Conservation (phyloP, 352 stramenopile species). For the Globisporangium middletonii region DNA sequence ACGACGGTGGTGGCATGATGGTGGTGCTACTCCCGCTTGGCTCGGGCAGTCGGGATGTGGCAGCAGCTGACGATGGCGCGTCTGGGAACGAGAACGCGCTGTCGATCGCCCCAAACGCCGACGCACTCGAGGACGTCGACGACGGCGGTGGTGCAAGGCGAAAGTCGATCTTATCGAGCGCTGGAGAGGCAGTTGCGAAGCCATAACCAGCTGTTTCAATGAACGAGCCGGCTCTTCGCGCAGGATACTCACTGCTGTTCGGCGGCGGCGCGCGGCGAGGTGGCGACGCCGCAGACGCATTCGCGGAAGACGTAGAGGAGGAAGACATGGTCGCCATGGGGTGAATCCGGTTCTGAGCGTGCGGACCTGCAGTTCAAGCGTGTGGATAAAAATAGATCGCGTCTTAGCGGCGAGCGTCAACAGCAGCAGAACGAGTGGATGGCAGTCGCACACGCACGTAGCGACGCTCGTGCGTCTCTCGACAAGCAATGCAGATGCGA, state of each 20-base stretch:
- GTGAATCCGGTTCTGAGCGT: constrained; percentile 16
- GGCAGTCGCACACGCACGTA: no score
- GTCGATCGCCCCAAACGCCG: constrained; percentile 13
- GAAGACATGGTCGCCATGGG: constrained; percentile 17
- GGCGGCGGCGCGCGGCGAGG: background rate
- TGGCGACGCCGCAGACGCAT: constrained; percentile 1
- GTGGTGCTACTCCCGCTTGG: background rate
- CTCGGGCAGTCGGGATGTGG: constrained; percentile 5
- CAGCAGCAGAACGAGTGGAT: no score
- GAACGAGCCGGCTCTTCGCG: constrained; percentile 16
- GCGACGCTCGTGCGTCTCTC: no score
- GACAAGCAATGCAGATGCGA: no score
- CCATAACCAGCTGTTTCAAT: constrained; percentile 15
- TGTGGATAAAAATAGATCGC: no score
- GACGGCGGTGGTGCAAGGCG: background rate
- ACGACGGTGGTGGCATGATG: background rate
- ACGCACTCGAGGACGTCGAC: constrained; percentile 14
- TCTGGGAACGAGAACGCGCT: constrained; percentile 14
- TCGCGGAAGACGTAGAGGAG: constrained; percentile 4
- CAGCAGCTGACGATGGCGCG: background rate
- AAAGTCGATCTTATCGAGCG: constrained; percentile 25
- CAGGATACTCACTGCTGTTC: constrained; percentile 3
- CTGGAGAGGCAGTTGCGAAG: constrained; percentile 8
- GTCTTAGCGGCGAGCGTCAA: no score
- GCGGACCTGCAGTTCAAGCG: no score